Percentiles rank a stretch among this genome's conserved stretches.
Conservation (phyloP, 257 asterid species). For the Mitragyna speciosa region DNA sequence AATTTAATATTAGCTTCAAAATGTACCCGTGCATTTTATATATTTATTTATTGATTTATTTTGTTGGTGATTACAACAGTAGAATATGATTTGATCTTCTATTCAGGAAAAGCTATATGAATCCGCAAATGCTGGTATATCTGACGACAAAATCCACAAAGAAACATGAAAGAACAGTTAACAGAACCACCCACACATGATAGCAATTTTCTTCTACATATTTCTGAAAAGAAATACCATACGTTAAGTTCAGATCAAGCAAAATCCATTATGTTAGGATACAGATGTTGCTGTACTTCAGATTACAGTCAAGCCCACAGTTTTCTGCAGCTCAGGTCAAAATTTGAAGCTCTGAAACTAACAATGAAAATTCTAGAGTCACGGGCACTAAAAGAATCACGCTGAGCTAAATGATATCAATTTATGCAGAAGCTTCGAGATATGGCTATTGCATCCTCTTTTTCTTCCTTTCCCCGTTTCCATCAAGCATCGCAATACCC, state of each 20-base stretch:
- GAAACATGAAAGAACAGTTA: neutral
- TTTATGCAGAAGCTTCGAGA: slow-evolving; percentile 20
- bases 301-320: slow-evolving; percentile 27
- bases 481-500: slow-evolving; percentile 41
- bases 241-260: neutral
- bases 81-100: neutral
- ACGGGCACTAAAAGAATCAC: slow-evolving; percentile 46
- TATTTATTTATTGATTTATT: too few relatives aligned
- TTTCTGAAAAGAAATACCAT: neutral
- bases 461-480: slow-evolving; percentile 45
- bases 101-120: neutral
- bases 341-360: slow-evolving; percentile 38
- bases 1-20: neutral
- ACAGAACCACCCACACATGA: neutral
- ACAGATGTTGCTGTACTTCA: neutral
- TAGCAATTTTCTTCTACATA: neutral
- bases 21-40: neutral
- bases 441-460: slow-evolving; percentile 42
- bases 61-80: neutral
- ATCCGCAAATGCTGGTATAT: neutral
- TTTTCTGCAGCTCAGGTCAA: slow-evolving; percentile 34
- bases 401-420: slow-evolving; percentile 37
- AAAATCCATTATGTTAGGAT: slow-evolving; percentile 7
- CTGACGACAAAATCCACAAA: neutral
- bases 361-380: slow-evolving; percentile 26